Base-by-base conservation (phyloP, 75 land plant species). In the Gnetum montanum region DNA sequence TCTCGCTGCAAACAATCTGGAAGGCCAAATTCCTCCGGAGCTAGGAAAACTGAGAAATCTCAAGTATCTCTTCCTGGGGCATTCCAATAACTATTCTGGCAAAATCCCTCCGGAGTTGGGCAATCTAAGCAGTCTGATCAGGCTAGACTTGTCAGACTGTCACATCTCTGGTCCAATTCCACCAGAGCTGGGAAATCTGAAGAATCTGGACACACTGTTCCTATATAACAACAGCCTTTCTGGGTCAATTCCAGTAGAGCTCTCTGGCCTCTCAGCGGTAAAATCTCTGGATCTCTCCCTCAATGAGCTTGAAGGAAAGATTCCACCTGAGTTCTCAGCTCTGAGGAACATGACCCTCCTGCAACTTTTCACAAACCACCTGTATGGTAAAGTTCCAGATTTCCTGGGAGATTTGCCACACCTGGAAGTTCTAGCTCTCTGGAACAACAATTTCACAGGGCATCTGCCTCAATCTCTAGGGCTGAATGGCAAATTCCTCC, bases 371-470 rank as follows among this genome's bases (percentile, higher is more conserved):
- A 45, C 62, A 20, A 86, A 86, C 48, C 54, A 57, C 34, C 60
- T 86, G 15, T 73, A 71, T 34, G 86, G 90, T 1, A 57, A 46
- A 24, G 75, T 82, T 24, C 87, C 86, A 1, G 29, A 43, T 23
- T 68, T 60, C 70, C 55, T 85, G 11, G 78, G 75, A 0, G 77
- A 70, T 43, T 40, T 85, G 15, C 79, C 82, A 27, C 63, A 78
- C 6, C 44, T 85, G 61, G 76, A 82, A 66, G 69, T 75, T 18
- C 51, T 90, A 8, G 51, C 68, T 51, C 70, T 90, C 23, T 90
- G 92, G 92, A 43, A 65, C 49, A 90, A 90, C 58, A 79, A 83
- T 40, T 81, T 90, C 70, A 84, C 84, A 1, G 85, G 85, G 3
- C 23, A 31, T n/a, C 62, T 84, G 31, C 88, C 84, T 57, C 53